Base-by-base conservation (phyloP, 1,139 yeast species). In the Hansenula sp. region DNA sequence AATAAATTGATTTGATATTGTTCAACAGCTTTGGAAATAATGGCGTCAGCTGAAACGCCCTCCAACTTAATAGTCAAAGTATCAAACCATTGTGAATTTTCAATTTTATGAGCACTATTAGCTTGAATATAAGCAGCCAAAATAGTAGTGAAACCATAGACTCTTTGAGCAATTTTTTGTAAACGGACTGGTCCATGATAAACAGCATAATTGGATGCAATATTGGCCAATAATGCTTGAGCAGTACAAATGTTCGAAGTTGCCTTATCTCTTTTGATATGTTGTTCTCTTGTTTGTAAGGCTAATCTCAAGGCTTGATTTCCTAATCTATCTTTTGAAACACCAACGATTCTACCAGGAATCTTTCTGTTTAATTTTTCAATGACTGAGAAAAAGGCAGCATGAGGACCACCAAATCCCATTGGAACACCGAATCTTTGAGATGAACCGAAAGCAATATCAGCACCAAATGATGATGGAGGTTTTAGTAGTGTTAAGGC, bases 321-420 rank as follows among this genome's bases (percentile, higher is more conserved):
- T 32, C 97, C 97, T 49, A 90, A 72, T 60, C 98, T 79, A 64
- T 93, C 99, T 64, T 88, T 89, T 40, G 96, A 82, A 43, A 88
- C 82, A 60, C 99, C 99, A 45, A 93, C 93, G 47, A 93, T 78
- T 70, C 99, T 80, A 38, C 99, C 99, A 4, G 99, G 99, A 65
- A 93, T 89, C 66, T 91, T 91, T 65, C 99, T 81, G 61, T 89
- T 87, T 59, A 86, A 77, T 50, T 80, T 76, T 49, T 81, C 77
- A 24, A 81, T 74, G 41, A 94, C 95, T 15, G 98, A 89, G 60
- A 93, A 91, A 70, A 89, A 93, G 0, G 96, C 99, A 42, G 99
- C 99, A 64, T 93, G 99, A 6, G 99, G 99, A 30, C 99, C 99
- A 60, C 99, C 99, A 61, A 83, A 93, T 13, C 98, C 99, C 69